phyloP scores from a whole-genome alignment of 2,329 filamentous ascomycete species.

The Amauroascus verrucosus region DNA sequence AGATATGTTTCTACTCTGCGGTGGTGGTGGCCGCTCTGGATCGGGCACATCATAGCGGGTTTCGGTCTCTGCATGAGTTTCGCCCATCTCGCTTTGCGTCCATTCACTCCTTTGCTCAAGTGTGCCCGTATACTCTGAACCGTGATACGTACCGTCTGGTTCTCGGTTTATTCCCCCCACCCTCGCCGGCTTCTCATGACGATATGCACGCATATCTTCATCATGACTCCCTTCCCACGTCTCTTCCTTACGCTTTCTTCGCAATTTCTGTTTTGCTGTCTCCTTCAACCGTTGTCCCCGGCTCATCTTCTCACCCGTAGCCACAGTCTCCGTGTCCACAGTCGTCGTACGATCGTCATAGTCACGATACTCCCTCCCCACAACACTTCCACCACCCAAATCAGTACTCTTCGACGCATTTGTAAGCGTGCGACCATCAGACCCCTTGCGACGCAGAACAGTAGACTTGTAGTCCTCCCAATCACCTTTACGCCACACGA shows the following conservation, averaged over 20 bases:
- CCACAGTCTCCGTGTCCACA: conserved; percentile 37
- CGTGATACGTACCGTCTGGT: conserved; percentile 73
- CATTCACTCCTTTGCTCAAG: conserved; percentile 47
- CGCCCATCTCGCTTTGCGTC: conserved; percentile 29
- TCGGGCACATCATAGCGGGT: conserved; percentile 33
- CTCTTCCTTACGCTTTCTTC: conserved; percentile 25
- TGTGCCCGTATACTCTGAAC: conserved; percentile 57
- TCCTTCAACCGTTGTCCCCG: conserved; percentile 17
- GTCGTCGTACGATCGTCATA: conserved; percentile 41
- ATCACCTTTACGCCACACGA: conserved; percentile 72
- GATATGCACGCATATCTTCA: conserved; percentile 68
- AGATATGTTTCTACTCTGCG: conserved; percentile 18
- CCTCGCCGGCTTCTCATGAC: conserved; percentile 71
- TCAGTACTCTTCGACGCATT: conserved; percentile 73
- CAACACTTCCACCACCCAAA: conserved; percentile 72
- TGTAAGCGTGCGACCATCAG: conserved; percentile 75
- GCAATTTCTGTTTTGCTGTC: conserved; percentile 38
- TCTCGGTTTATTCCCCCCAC: conserved; percentile 83
- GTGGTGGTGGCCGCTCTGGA: conserved; percentile 7
- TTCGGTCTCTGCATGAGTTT: conserved; percentile 9
- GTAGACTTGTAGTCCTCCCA: conserved; percentile 99
- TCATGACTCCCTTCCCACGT: conserved; percentile 52
- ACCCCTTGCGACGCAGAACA: conserved; percentile 76
- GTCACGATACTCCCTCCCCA: conserved; percentile 55
- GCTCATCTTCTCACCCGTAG: conserved; percentile 34